These are phyloP conservation scores for Mrakia blollopis DNA, from an alignment of 768 basidiomycete species.

Conservation along the genomic window DNA sequence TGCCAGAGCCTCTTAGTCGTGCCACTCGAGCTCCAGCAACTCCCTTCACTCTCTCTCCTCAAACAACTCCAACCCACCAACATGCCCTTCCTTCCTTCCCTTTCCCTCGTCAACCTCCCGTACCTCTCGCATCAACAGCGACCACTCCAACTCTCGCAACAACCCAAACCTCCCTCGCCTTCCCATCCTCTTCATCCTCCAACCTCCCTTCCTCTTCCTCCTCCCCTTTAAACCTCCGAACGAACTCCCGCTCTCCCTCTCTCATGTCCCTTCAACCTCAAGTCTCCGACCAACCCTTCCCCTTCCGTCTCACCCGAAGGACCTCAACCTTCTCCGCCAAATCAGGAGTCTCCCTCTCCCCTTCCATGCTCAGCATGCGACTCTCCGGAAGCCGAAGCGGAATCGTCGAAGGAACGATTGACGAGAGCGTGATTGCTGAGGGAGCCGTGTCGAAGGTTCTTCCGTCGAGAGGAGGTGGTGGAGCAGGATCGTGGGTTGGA, in stretches of 20 bases:
- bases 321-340: conserved; percentile 21
- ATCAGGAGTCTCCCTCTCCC: conserved; percentile 25
- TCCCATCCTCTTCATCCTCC: not conserved
- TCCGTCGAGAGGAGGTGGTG: not conserved
- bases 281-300: not conserved
- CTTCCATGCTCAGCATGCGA: conserved; percentile 18
- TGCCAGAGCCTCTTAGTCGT: not conserved
- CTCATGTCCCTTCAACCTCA: conserved; percentile 17
- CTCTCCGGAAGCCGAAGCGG: conserved; percentile 12
- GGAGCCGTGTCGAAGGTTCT: not conserved
- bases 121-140: not conserved
- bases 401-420: conserved; percentile 7
- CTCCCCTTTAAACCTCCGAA: not conserved
- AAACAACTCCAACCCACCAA: not conserved
- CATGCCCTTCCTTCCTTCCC: not conserved
- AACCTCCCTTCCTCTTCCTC: not conserved
- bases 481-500: not conserved
- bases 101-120: conserved; percentile 21
- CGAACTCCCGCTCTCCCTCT: conserved; percentile 4
- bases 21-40: not conserved
- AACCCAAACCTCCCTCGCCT: not conserved
- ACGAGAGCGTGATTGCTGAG: conserved; percentile 18
- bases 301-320: conserved; percentile 13
- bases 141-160: not conserved
- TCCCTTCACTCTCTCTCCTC: not conserved